phyloP scores from a whole-genome alignment of 257 asterid genomes.

The Solanum corneliomulleri region DNA sequence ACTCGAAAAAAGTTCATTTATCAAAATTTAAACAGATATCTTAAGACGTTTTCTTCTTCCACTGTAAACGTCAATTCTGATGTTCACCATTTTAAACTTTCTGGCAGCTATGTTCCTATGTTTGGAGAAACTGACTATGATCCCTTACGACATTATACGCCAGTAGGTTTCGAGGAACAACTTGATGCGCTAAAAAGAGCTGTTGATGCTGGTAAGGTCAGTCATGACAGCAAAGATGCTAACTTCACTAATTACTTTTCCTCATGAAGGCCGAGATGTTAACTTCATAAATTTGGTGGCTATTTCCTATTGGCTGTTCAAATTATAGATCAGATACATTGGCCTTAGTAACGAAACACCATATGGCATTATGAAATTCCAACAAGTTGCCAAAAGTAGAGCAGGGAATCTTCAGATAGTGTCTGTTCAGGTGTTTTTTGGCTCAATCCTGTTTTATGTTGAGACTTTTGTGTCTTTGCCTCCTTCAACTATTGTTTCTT shows the following conservation, averaged over 20 bases:
- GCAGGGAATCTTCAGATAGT: conserved; percentile 42
- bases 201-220: conserved; percentile 74
- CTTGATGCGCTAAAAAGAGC: conserved; percentile 65
- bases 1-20: neutral
- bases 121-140: conserved; percentile 85
- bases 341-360: conserved; percentile 95
- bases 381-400: conserved; percentile 38
- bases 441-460: conserved; percentile 9
- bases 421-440: conserved; percentile 69
- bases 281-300: conserved; percentile 14
- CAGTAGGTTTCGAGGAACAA: conserved; percentile 68
- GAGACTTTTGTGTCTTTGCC: conserved; percentile 8
- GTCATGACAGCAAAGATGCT: conserved; percentile 12
- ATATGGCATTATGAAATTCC: conserved; percentile 83
- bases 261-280: conserved; percentile 12
- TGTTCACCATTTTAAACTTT: neutral
- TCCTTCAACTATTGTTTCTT: neutral
- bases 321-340: conserved; percentile 64
- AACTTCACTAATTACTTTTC: conserved; percentile 4
- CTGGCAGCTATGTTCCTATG: conserved; percentile 58
- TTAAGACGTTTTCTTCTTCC: neutral
- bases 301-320: conserved; percentile 1
- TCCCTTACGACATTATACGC: conserved; percentile 31
- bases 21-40: neutral
- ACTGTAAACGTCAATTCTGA: neutral